Conservation (phyloP, 768 basidiomycete species). For the Boletus eberwhitei region DNA sequence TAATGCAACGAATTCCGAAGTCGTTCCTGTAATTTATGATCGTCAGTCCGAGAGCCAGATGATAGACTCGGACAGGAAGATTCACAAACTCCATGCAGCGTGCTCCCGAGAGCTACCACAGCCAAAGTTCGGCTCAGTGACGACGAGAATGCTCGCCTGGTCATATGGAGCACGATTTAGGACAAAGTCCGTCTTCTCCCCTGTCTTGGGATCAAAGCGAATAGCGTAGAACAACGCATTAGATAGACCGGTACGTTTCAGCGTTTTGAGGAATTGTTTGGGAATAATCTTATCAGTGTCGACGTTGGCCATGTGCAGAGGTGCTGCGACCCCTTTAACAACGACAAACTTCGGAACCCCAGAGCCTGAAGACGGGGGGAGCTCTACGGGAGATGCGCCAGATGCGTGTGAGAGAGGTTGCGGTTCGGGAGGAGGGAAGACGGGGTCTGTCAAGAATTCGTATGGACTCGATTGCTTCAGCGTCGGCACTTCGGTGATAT, state of each 20-base stretch:
- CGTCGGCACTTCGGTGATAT: slow-evolving; percentile 42
- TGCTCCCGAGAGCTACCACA: slow-evolving; percentile 90
- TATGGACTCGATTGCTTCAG: slow-evolving; percentile 69
- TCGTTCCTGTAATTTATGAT: slow-evolving; percentile 53
- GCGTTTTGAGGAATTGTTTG: slow-evolving; percentile 89
- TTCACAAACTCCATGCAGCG: slow-evolving; percentile 83
- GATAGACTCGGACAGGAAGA: slow-evolving; percentile 11
- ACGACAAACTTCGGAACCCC: slow-evolving; percentile 61
- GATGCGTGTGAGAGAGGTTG: slow-evolving; percentile 35
- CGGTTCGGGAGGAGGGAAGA: slow-evolving; percentile 53
- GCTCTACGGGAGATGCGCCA: slow-evolving; percentile 25
- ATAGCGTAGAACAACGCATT: slow-evolving; percentile 80
- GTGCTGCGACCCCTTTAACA: slow-evolving; percentile 73
- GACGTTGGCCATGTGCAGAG: slow-evolving; percentile 78
- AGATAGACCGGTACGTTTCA: slow-evolving; percentile 86
- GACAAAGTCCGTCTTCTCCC: slow-evolving; percentile 79
- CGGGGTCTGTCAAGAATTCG: slow-evolving; percentile 76
- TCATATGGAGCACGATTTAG: slow-evolving; percentile 79
- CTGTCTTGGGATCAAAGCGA: slow-evolving; percentile 73
- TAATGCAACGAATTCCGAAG: slow-evolving; percentile 85
- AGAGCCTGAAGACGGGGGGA: slow-evolving; percentile 46
- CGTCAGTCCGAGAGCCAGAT: slow-evolving; percentile 1
- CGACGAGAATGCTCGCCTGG: slow-evolving; percentile 74
- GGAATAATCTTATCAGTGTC: slow-evolving; percentile 96
- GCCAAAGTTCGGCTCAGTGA: slow-evolving; percentile 86